phyloP scores from a whole-genome alignment of 768 basidiomycete species.

The Leccinum aurantiacum region DNA sequence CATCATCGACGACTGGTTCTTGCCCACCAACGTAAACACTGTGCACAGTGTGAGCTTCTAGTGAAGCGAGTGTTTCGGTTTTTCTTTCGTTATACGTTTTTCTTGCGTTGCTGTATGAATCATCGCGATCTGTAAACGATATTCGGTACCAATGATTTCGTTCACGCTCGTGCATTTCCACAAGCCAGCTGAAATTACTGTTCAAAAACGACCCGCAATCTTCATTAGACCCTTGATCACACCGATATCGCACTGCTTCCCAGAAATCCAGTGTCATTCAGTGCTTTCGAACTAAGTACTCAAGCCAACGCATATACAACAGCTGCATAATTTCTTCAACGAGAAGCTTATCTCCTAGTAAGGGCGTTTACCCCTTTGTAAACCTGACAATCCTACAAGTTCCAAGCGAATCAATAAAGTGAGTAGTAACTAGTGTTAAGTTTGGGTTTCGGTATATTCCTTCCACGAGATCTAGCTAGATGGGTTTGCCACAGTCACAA shows the following conservation, averaged over 20 bases:
- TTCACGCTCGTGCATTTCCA: not conserved
- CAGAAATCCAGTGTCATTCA: not conserved
- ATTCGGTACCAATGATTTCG: not conserved
- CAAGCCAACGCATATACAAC: not conserved
- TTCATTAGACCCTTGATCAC: not conserved
- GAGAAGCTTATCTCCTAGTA: not conserved
- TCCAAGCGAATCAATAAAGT: not conserved
- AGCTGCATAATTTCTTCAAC: not conserved
- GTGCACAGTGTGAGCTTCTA: constrained; percentile 26
- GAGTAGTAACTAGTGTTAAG: not conserved
- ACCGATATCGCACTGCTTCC: not conserved
- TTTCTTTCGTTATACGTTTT: not conserved
- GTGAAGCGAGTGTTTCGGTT: not conserved
- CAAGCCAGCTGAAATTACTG: not conserved
- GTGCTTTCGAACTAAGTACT: not conserved
- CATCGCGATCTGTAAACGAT: not conserved
- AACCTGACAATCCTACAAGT: not conserved
- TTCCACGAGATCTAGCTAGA: not conserved
- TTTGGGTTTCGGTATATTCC: not conserved
- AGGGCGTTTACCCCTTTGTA: not conserved
- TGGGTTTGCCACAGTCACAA: not conserved
- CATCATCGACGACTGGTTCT: constrained; percentile 23
- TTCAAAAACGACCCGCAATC: not conserved
- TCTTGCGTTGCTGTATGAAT: not conserved
- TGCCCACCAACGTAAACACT: constrained; percentile 20